Conservation (phyloP, 306 rosid genomes). For the Trifolium pratense region DNA sequence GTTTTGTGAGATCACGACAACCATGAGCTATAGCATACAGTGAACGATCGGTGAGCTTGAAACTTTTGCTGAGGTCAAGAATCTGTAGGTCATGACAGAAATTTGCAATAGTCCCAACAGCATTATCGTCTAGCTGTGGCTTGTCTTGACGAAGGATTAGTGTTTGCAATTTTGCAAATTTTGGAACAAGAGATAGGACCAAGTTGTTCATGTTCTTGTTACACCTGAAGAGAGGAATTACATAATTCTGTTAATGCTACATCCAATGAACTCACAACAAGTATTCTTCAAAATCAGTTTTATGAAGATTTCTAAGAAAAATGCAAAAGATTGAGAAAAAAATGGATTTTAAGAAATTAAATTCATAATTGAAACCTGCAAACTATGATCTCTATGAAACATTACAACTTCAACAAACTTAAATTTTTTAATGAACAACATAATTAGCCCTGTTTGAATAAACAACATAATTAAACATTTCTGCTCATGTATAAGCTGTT, state of each 20-base stretch:
- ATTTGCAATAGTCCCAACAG: conserved; percentile 74
- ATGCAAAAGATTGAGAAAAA: background rate
- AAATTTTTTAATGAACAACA: background rate
- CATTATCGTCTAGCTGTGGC: conserved; percentile 80
- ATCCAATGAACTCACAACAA: conserved; percentile 12
- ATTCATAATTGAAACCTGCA: conserved; percentile 8
- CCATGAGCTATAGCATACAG: conserved; percentile 74
- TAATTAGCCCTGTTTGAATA: background rate
- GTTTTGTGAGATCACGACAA: conserved; percentile 70
- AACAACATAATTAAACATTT: background rate
- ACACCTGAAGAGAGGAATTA: conserved; percentile 68
- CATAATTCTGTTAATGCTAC: background rate
- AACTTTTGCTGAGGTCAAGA: conserved; percentile 96
- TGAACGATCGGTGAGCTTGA: conserved; percentile 80
- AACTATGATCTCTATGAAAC: background rate
- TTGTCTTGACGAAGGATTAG: conserved; percentile 85
- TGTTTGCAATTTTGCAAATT: conserved; percentile 74
- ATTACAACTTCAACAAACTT: background rate
- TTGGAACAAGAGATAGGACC: conserved; percentile 82
- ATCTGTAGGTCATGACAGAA: conserved; percentile 82
- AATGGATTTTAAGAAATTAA: background rate
- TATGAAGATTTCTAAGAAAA: conserved; percentile 7
- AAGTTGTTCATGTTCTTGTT: conserved; percentile 83
- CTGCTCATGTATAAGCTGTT: background rate
- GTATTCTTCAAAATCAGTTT: conserved; percentile 4